A percentile compares a stretch with the other conserved stretches of the same genome.
These are phyloP conservation scores for Pseudevernia furfuracea DNA, from an alignment of 495 filamentous ascomycete genomes.

Conservation along the genomic window DNA sequence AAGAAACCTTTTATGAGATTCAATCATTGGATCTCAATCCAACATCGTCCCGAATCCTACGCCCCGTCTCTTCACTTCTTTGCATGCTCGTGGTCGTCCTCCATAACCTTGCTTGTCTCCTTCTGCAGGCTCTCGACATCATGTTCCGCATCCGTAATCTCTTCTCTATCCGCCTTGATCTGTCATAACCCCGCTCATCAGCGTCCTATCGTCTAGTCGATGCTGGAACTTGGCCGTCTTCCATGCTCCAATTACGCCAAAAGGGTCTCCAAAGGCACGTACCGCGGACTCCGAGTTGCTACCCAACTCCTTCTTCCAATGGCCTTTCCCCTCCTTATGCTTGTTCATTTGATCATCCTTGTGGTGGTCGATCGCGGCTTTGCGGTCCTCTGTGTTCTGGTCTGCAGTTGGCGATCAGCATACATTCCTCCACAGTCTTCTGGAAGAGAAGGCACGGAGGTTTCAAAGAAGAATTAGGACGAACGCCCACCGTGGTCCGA, in stretches of 20 bases:
- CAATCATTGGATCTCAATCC: neutral
- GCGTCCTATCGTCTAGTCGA: neutral
- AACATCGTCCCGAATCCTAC: neutral
- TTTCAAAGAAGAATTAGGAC: neutral
- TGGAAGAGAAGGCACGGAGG: neutral
- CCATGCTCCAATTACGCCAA: neutral
- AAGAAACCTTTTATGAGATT: no score
- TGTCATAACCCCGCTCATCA: conserved; percentile 24
- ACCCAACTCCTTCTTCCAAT: conserved; percentile 76
- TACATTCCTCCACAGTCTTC: neutral
- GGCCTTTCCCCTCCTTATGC: conserved; percentile 64
- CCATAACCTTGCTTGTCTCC: conserved; percentile 32
- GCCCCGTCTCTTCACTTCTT: conserved; percentile 13
- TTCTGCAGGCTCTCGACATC: conserved; percentile 47
- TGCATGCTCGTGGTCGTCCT: conserved; percentile 20
- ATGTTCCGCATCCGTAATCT: conserved; percentile 38
- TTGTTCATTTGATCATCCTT: conserved; percentile 65
- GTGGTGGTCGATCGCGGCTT: conserved; percentile 52
- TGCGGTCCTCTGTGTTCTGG: conserved; percentile 37
- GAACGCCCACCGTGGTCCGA: conserved; percentile 27
- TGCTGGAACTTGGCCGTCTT: neutral
- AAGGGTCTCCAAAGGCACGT: conserved; percentile 18
- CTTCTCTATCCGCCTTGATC: conserved; percentile 59
- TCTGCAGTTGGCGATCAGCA: conserved; percentile 2
- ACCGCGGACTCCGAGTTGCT: conserved; percentile 76